Evolutionary conservation across 176 grass and related monocot species (phyloP).

Genomic region (Areca catechu): DNA sequence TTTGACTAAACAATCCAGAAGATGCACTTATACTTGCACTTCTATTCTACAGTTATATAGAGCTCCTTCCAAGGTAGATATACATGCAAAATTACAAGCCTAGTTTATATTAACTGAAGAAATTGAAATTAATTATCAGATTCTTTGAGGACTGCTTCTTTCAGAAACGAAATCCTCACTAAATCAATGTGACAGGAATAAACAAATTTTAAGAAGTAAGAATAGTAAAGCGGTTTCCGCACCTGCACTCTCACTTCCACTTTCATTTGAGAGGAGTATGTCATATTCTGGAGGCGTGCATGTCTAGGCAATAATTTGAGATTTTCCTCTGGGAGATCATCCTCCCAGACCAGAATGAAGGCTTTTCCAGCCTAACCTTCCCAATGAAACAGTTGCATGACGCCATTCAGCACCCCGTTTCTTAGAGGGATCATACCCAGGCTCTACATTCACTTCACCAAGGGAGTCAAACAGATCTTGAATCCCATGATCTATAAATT

Average conservation of each 20-base stretch:
- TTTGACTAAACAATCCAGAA: no score
- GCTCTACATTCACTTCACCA: conserved; percentile 65
- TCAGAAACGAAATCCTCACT: no score
- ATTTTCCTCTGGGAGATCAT: conserved; percentile 27
- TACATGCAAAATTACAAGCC: no score
- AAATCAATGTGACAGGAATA: no score
- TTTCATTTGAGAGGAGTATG: conserved; percentile 61
- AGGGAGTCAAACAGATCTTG: conserved; percentile 79
- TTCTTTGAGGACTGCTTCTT: no score
- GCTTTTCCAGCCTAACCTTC: conserved; percentile 45
- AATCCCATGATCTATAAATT: conserved; percentile 64
- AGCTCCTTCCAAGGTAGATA: no score
- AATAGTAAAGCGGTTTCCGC: conserved; percentile 1
- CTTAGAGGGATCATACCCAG: conserved; percentile 76
- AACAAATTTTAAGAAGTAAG: neutral
- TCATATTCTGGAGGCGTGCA: conserved; percentile 91
- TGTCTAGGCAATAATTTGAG: conserved; percentile 61
- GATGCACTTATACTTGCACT: no score
- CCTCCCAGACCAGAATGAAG: conserved; percentile 53
- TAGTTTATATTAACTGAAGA: no score
- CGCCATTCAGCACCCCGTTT: conserved; percentile 61
- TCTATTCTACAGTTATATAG: no score
- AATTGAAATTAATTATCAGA: no score
- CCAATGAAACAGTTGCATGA: conserved; percentile 67
- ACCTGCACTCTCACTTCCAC: conserved; percentile 71